Base-by-base conservation (phyloP, 2,329 filamentous ascomycete species). In the Trichoderma koningiopsis region DNA sequence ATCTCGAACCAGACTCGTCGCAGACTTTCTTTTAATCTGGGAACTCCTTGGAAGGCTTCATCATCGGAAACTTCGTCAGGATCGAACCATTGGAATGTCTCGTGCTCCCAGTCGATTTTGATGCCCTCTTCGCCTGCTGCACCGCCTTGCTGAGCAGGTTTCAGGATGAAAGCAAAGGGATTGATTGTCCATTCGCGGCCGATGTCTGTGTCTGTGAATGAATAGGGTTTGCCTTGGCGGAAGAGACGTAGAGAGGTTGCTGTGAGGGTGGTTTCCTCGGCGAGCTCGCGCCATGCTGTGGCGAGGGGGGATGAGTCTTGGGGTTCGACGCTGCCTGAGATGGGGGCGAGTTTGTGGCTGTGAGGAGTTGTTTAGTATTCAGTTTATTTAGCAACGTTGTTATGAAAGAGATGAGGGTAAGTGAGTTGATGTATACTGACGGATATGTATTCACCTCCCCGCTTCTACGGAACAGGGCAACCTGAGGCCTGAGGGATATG, bases 381-480 rank as follows among this genome's bases (percentile, higher is more conserved):
- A 35, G 10, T 35, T 14, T 6, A 16, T 40, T 5, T 14, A 40
- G 16, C 6, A 19, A 5, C 2, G 37, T 19, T 19, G 37, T 2
- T 40, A 35, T 13, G 5, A 33, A 65, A 29, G 27, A 3, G 5
- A 16, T 5, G 33, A 22, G 10, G 47, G 33, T 1, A 33, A 71
- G 78, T 40, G 11, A 35, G 5, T 14, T 5, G 14, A 14, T 40
- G 5, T 40, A 8, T 43, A 43, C 40, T 43, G 40, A 90, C 87
- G 79, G 84, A 73, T 91, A 91, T 0, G 88, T 88, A 5, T 79
- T 80, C 19, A 90, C 87, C 71, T 87, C 83, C 65, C 80, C 81
- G 74, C 88, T 90, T 16, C 89, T 83, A 56, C 83, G 82, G 76
- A 91, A 91, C 0, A 92, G 80, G 1, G 88, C 89, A 6, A 91